phyloP scores from a whole-genome alignment of 2,329 filamentous ascomycete species.

The Aspergillus neotritici region DNA sequence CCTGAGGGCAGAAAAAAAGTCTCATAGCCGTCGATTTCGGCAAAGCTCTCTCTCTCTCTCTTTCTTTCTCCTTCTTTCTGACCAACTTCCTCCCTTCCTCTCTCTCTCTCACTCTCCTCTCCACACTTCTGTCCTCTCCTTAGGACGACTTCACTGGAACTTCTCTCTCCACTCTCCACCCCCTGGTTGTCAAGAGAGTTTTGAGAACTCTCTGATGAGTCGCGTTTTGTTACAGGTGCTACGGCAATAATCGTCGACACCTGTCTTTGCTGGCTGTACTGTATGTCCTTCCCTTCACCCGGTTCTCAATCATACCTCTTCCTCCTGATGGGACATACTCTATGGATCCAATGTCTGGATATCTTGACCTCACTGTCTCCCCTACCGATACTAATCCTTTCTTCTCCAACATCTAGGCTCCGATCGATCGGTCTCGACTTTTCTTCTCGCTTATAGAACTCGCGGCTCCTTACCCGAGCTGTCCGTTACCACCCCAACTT shows the following conservation, averaged over 20 bases:
- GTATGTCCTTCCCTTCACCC: constrained; percentile 9
- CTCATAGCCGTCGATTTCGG: constrained; percentile 24
- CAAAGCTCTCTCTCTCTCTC: constrained; percentile 9
- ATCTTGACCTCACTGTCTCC: too few species aligned
- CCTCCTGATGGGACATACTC: constrained; percentile 9
- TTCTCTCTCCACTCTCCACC: constrained; percentile 3
- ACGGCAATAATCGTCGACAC: constrained; percentile 39
- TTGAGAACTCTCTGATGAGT: constrained; percentile 36
- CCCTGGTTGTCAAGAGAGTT: constrained; percentile 23
- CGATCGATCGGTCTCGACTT: too few species aligned
- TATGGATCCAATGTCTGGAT: too few species aligned
- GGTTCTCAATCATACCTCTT: constrained; percentile 15
- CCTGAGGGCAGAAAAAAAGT: too few species aligned
- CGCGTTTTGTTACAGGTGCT: constrained; percentile 34
- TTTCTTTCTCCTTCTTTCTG: not conserved
- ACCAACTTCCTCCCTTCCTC: not conserved
- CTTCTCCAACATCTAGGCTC: not conserved
- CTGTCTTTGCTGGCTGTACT: constrained; percentile 20
- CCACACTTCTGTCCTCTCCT: constrained; percentile 3
- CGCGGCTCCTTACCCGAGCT: too few species aligned
- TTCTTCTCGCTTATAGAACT: too few species aligned
- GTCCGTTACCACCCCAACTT: too few species aligned
- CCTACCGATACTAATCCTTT: not conserved
- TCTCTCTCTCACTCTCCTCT: constrained; percentile 8
- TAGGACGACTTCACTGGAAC: not conserved